Conservation (phyloP, 192 early-diverging fungal genomes). For the Backusella tarrabulga region DNA sequence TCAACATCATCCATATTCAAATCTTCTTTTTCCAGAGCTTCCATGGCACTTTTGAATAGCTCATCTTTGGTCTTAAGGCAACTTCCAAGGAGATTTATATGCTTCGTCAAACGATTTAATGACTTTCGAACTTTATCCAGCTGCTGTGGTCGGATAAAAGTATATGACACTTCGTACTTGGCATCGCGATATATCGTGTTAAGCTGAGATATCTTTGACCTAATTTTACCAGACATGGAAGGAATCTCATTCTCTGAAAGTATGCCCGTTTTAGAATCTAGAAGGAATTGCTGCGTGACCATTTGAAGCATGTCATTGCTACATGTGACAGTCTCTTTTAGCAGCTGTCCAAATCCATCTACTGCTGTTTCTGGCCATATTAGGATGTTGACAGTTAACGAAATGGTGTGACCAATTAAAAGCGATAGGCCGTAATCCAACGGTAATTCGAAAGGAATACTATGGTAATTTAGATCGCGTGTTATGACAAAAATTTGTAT, state of each 20-base stretch:
- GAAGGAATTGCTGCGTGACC: conserved; percentile 30
- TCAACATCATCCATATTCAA: not conserved
- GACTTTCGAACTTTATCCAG: conserved; percentile 16
- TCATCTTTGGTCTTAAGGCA: conserved; percentile 32
- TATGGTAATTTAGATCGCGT: conserved; percentile 6
- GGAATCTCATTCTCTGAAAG: conserved; percentile 13
- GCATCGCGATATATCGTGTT: conserved; percentile 34
- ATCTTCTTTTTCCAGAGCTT: not conserved
- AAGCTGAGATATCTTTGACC: conserved; percentile 26
- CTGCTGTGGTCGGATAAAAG: conserved; percentile 26
- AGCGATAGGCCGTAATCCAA: conserved; percentile 38
- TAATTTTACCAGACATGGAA: conserved; percentile 11
- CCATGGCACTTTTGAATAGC: conserved; percentile 19
- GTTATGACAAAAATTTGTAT: conserved; percentile 43
- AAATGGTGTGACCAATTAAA: conserved; percentile 41
- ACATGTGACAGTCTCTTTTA: conserved; percentile 28
- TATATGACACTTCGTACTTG: conserved; percentile 36
- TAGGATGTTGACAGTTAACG: conserved; percentile 38
- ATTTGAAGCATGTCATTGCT: conserved; percentile 35
- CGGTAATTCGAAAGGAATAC: conserved; percentile 5
- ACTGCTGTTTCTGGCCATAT: conserved; percentile 53
- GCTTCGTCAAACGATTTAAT: conserved; percentile 29
- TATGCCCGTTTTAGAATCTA: conserved; percentile 19
- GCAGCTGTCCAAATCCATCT: conserved; percentile 41
- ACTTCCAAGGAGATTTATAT: conserved; percentile 27